A percentile compares a stretch with the other conserved stretches of the same genome.
Evolutionary conservation across 495 filamentous ascomycete species (phyloP).

Genomic region (Podospora appendiculata): DNA sequence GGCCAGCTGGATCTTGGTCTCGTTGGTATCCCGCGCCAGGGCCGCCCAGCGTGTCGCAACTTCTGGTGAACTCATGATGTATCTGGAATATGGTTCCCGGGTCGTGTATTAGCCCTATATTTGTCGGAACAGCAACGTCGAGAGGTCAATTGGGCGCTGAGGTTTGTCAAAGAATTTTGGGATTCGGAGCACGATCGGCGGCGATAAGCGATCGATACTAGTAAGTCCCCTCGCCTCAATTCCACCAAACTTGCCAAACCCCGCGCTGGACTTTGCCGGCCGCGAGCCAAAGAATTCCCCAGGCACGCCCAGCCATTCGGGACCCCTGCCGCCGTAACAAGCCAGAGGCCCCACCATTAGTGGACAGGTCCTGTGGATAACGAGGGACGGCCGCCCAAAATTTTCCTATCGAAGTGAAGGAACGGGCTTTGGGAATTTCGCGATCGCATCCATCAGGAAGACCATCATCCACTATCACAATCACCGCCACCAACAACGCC

Average conservation of each 20-base stretch:
- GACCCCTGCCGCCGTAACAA: slow-evolving; percentile 1
- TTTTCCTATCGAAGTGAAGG: slow-evolving; percentile 5
- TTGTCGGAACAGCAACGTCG: no score
- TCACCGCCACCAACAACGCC: background rate
- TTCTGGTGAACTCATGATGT: slow-evolving; percentile 6
- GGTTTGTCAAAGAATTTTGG: slow-evolving; percentile 5
- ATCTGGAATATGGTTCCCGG: background rate
- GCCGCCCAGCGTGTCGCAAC: slow-evolving; percentile 54
- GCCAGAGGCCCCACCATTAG: slow-evolving; percentile 3
- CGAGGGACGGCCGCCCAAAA: slow-evolving; percentile 9
- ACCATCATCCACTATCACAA: background rate
- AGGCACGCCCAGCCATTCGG: background rate
- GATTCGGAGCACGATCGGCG: background rate
- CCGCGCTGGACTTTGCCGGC: slow-evolving; percentile 10
- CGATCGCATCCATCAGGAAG: no score
- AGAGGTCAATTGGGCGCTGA: background rate
- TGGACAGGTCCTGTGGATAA: slow-evolving; percentile 1
- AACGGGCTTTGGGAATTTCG: no score
- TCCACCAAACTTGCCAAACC: background rate
- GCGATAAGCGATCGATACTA: slow-evolving; percentile 1
- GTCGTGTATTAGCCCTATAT: no score
- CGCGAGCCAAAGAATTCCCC: background rate
- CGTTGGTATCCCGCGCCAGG: slow-evolving; percentile 83
- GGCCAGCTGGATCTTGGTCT: slow-evolving; percentile 91
- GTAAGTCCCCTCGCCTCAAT: background rate